phyloP scores from a whole-genome alignment of 768 basidiomycete genomes.

The Cytidiella melzeri region DNA sequence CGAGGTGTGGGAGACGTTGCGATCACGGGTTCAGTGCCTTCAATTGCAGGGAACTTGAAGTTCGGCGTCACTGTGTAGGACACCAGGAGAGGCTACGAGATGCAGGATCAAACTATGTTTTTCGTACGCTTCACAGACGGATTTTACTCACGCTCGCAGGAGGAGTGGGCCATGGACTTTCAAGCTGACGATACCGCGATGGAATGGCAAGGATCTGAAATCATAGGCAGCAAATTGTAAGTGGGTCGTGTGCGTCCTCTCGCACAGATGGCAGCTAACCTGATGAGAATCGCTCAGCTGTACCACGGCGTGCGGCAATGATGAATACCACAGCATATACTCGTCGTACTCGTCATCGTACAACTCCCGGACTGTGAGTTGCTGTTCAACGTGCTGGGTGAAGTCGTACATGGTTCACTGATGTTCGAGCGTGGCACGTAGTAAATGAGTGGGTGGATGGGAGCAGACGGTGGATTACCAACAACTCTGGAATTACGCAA shows the following conservation, averaged over 20 bases:
- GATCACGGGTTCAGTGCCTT: background rate
- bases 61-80: background rate
- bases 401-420: background rate
- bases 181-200: background rate
- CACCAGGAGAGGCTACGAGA: background rate
- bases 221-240: no score
- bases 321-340: background rate
- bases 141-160: background rate
- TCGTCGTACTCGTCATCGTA: constrained; percentile 1
- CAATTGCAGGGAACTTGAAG: background rate
- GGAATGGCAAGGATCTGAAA: background rate
- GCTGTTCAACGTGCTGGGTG: background rate
- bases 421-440: no score
- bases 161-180: background rate
- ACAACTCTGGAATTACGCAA: no score
- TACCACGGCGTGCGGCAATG: background rate
- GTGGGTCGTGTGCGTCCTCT: no score
- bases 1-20: background rate
- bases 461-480: no score
- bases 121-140: no score
- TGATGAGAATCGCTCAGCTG: background rate
- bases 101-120: no score
- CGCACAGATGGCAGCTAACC: background rate
- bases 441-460: no score
- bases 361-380: background rate